Evolutionary conservation across 306 rosid species (phyloP), one percentile per base, ranked within the genome.

Genomic region (Datisca glomerata): DNA sequence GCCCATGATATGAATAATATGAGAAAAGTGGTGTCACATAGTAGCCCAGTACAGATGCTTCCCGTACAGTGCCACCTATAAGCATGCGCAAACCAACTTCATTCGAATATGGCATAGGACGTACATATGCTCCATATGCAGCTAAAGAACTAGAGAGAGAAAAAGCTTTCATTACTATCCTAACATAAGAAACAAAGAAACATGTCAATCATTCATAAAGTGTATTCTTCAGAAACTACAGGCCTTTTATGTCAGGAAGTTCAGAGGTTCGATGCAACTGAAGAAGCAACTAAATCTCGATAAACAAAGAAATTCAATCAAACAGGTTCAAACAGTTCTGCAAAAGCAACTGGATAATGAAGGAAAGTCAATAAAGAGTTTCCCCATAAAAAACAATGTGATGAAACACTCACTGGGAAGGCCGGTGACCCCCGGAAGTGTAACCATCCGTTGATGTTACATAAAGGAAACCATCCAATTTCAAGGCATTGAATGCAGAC

Each of bases 41-140:
- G 55, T 53, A 72, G 47, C 97, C 95, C 73, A 83, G 41, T 18
- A 74, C 69, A 14, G 86, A 72, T 56, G 97, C 94, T 61, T 80
- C 95, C 67, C 93, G 55, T 10, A 53, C 81, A 54, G 68, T 91
- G 39, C 97, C 97, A n/a, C 93, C 97, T 43, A 89, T 83, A 67
- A 83, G 93, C 97, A 89, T 89, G 27, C 95, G 68, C 65, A 89
- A 53, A 47, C 97, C 97, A 35, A 80, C n/a, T 79, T 89, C 95
- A 53, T 89, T 89, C 4, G 84, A 70, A 75, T 67, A 89, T 6
- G 97, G 95, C 93, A 80, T 40, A 23, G 89, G 81, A 27, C 74
- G 86, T 41, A 89, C 72, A 54, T 69, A 89, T 41, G 95, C 95
- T 72, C 93, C 93, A 63, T 89, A 83, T 56, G 97, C 89, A 56